Base-by-base conservation (phyloP, 2,329 filamentous ascomycete species). In the Talaromyces sp. region DNA sequence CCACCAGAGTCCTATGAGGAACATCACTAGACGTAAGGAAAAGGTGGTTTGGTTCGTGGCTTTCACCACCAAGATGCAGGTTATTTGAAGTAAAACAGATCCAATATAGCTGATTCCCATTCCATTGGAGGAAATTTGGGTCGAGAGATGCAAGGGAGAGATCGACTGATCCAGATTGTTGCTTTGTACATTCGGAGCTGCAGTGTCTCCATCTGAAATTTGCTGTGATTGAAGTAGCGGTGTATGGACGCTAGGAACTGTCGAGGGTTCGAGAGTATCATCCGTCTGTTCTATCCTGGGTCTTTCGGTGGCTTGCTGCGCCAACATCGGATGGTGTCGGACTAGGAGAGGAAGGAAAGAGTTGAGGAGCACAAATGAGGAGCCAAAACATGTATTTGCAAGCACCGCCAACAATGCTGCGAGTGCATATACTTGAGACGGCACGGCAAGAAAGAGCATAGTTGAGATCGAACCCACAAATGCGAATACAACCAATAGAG, bases 91-190 rank as follows among this genome's bases (percentile, higher is more conserved):
- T 61, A 95, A 85, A 0, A 97, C 81, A 0, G 90, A 91, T 0
- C 92, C 92, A 41, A 89, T 86, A 71, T 99, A 99, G 12, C 94
- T 94, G 63, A 96, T 96, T 0, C 92, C 93, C 57, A 97, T 93
- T 11, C 94, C 94, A 68, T 89, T 89, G 2, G 92, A 91, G 0
- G 93, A 97, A 64, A 99, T 95, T 66, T 88, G 87, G 1, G 92
- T 96, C 0, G 92, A 96, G 8, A 97, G 79, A 63, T 86, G 84
- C 63, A 97, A 83, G 72, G 93, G 90, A 70, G 65, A 84, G 79
- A 68, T 91, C 19, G 62, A 50, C 35, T 60, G 54, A 9, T 38
- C 58, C 9, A 27, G 43, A 35, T 43, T 35, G 24, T 38, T 38
- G 7, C 32, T 29, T 31, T 26, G 60, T 62, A 46, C 52, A 50